Base-by-base conservation (phyloP, 1,284 basidiomycete species). In the Heterobasidion occidentale region DNA sequence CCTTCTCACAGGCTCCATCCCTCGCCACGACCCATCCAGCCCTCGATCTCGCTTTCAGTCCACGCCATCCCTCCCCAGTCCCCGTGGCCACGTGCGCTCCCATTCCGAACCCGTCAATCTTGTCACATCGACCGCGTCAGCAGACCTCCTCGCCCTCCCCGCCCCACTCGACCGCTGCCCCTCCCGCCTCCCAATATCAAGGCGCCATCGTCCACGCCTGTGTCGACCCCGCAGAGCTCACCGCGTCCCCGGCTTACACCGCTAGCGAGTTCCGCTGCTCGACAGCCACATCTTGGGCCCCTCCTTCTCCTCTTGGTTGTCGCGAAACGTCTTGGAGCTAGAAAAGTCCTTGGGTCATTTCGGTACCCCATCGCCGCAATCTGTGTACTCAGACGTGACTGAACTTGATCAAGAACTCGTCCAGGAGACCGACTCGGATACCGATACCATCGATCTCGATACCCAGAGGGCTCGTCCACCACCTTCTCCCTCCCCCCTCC, bases 271-370 rank as follows among this genome's bases (percentile, higher is more conserved):
- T 54, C 62, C 51, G 60, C 60, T 53, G 61, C 65, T 66, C 65
- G 36, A 73, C 73, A 53, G 68, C 71, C 19, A 73, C 71, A 51
- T 79, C 76, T 9, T 72, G 73, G 60, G 63, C 69, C 19, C 75
- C 68, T 42, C 74, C 74, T 17, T 79, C 80, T 4, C 80, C 15
- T 80, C 80, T 58, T 84, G 79, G 80, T 68, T 83, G 17, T 77
- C 76, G 61, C 75, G 79, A 38, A 83, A 83, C 76, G 73, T 81
- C 52, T 67, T 65, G 54, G 64, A 68, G 45, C 54, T 74, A 52
- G 74, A 77, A 64, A 59, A 59, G 17, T 54, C 58, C 36, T 60
- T 68, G 27, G 60, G 54, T 57, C 59, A 55, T 36, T 51, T 45
- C 60, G 63, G 38, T 67, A 64, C 27, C 69, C 67, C 62, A 42